These are phyloP conservation scores for Fusarium udum DNA, from an alignment of 2,329 filamentous ascomycete genomes.

Conservation along the genomic window DNA sequence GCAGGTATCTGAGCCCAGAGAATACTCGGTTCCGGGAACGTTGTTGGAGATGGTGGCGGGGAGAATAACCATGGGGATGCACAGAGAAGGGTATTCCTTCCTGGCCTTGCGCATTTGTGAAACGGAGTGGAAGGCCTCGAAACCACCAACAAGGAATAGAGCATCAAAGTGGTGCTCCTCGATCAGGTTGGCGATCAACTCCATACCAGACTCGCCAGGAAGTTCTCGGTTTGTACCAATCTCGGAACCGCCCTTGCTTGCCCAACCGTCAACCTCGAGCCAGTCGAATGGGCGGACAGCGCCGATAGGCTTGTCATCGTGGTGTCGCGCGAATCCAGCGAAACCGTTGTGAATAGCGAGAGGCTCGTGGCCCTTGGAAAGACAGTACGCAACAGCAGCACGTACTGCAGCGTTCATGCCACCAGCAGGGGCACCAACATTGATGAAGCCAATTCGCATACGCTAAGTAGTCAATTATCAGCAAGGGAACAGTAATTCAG, in stretches of 20 bases:
- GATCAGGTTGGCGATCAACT: constrained; percentile 83
- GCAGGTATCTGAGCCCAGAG: constrained; percentile 94
- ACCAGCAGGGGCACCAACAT: constrained; percentile 94
- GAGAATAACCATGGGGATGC: constrained; percentile 89
- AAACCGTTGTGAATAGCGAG: constrained; percentile 97
- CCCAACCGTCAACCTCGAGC: constrained; percentile 95
- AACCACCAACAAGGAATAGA: constrained; percentile 91
- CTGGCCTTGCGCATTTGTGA: constrained; percentile 86
- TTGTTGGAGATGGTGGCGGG: constrained; percentile 99
- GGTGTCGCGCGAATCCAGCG: constrained; percentile 90
- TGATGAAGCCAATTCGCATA: constrained; percentile 95
- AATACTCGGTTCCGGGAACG: constrained; percentile 97
- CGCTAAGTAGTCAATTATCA: constrained; percentile 61
- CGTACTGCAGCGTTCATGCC: constrained; percentile 98
- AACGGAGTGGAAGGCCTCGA: constrained; percentile 94
- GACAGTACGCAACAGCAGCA: constrained; percentile 90
- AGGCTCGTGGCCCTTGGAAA: constrained; percentile 90
- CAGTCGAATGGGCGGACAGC: constrained; percentile 88
- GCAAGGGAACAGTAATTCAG: neutral
- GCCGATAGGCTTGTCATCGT: constrained; percentile 81
- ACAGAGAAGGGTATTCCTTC: constrained; percentile 81
- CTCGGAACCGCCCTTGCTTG: constrained; percentile 95
- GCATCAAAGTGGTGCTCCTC: constrained; percentile 89
- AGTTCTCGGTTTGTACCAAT: constrained; percentile 97
- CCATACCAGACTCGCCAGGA: constrained; percentile 84